Base-by-base conservation (phyloP, 148 eudicot species). In the Camellia lanceoleosa region DNA sequence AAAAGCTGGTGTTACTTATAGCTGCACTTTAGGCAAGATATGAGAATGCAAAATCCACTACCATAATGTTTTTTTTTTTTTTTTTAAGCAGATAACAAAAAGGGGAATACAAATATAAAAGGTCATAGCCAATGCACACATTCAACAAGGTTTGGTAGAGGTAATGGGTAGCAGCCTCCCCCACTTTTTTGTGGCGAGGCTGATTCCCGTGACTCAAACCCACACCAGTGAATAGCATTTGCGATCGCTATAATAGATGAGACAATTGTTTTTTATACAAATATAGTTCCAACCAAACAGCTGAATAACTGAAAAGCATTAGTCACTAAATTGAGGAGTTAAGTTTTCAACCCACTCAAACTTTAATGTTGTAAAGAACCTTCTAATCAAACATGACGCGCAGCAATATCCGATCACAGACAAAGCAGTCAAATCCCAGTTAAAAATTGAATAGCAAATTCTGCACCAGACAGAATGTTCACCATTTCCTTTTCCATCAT, bases 391-490 rank as follows among this genome's bases (percentile, higher is more conserved):
- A 65, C 70, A 76, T 46, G 56, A 64, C 46, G 19, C 55, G 13
- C 16, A 75, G 64, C 23, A 5, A 75, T 58, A 75, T 75, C 54
- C 16, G 15, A 43, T 46, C 10, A 59, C 55, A 12, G 56, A 61
- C 8, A 38, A 43, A 74, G 56, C 66, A 62, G 16, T 12, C 12
- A 12, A 47, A 49, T 76, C 60, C 42, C 79, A 76, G n/a, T 76
- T 61, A 42, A 75, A n/a, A 75, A 60, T 60, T 5, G n/a, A 20
- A 5, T 10, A 10, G 3, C 61, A 58, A 58, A 14, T 58, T 58
- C 61, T 58, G 12, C 3, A 10, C 13, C 61, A 58, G 1, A 58
- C 61, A 58, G 13, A 58, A 58, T 58, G 61, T 14, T 58, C 12
- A 5, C 61, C 61, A 5, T 58, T 58, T 58, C 2, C 43, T 14